Conservation (phyloP, 2,329 filamentous ascomycete species). For the Scleromitrula shiraiana region DNA sequence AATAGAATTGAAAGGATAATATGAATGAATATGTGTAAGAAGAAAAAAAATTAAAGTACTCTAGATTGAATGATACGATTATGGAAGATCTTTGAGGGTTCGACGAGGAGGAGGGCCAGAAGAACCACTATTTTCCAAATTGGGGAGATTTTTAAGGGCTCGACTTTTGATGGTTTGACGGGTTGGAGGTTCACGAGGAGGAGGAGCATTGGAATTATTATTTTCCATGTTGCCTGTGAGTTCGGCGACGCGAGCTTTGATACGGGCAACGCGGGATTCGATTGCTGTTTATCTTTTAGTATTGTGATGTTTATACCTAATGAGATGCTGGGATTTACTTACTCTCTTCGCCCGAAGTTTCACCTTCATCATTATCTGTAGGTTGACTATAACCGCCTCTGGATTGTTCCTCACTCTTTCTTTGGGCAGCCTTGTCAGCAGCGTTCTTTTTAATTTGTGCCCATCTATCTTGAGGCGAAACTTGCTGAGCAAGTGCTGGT, state of each 20-base stretch:
- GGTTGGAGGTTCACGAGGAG: too few species aligned
- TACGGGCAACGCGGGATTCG: constrained; percentile 90
- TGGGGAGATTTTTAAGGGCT: too few species aligned
- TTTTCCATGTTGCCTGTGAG: constrained; percentile 76
- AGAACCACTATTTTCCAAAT: too few species aligned
- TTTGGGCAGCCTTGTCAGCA: constrained; percentile 64
- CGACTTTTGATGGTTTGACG: too few species aligned
- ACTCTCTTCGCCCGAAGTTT: constrained; percentile 95
- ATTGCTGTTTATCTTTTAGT: constrained; percentile 56
- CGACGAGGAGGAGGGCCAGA: too few species aligned
- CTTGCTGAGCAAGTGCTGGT: constrained; percentile 17
- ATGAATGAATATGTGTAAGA: too few species aligned
- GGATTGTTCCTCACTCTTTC: constrained; percentile 56
- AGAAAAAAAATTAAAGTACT: too few species aligned
- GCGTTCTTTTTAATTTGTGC: constrained; percentile 94
- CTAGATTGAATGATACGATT: too few species aligned
- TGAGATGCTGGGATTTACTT: too few species aligned
- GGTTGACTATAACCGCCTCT: constrained; percentile 48
- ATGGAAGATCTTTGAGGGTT: too few species aligned
- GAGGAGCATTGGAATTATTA: constrained; percentile 11
- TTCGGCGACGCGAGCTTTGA: constrained; percentile 94
- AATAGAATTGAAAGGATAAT: too few species aligned
- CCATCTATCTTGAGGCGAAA: constrained; percentile 65
- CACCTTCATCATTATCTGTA: constrained; percentile 65
- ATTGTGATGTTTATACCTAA: too few species aligned